phyloP scores from a whole-genome alignment of 768 basidiomycete species.

The Tephrocybe sp. region DNA sequence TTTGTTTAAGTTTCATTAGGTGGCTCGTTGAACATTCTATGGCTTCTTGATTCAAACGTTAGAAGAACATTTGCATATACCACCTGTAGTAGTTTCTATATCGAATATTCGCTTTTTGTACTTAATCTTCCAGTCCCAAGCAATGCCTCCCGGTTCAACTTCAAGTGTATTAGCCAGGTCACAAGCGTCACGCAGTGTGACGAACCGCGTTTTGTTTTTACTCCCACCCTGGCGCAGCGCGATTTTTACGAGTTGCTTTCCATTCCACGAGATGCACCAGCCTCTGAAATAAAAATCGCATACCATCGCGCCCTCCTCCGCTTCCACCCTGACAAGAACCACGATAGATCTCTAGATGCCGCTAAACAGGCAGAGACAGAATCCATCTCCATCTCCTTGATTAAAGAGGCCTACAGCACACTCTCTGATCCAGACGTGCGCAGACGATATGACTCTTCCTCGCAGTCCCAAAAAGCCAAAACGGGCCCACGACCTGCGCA shows the following conservation, averaged over 20 bases:
- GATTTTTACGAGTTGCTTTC: conserved; percentile 65
- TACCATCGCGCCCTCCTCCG: conserved; percentile 66
- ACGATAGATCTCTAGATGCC: neutral
- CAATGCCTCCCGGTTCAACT: too few relatives aligned
- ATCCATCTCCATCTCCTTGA: conserved; percentile 46
- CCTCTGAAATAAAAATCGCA: conserved; percentile 58
- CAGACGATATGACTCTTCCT: conserved; percentile 43
- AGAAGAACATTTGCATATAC: too few relatives aligned
- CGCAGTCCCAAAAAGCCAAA: conserved; percentile 12
- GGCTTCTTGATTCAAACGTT: too few relatives aligned
- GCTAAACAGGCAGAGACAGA: conserved; percentile 2
- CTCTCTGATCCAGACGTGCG: conserved; percentile 53
- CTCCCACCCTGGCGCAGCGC: conserved; percentile 8
- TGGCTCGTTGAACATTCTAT: too few relatives aligned
- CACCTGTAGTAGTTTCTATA: too few relatives aligned
- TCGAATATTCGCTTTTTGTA: too few relatives aligned
- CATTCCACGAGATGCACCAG: conserved; percentile 45
- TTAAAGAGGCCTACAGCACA: conserved; percentile 67
- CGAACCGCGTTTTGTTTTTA: conserved; percentile 1
- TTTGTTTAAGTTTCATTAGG: too few relatives aligned
- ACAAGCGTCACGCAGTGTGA: neutral
- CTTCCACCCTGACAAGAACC: conserved; percentile 53
- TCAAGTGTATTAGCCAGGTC: neutral
- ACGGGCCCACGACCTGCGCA: conserved; percentile 67
- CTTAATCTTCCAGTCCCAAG: too few relatives aligned